Conservation (phyloP, 129 eudicot genomes). For the Silybum marianum region DNA sequence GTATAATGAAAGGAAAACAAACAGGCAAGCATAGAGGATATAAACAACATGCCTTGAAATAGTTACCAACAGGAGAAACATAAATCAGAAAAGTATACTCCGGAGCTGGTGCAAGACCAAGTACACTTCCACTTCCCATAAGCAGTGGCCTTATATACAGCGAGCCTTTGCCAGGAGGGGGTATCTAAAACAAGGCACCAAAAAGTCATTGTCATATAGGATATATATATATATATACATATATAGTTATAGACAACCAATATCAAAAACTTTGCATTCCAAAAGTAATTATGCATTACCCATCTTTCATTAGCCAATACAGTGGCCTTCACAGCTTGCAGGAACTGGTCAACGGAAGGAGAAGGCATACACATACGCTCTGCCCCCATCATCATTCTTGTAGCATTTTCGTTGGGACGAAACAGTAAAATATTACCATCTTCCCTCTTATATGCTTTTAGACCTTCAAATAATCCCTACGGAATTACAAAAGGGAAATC, state of each 20-base stretch:
- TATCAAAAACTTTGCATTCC: neutral
- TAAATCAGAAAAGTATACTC: constrained; percentile 92
- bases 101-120: constrained; percentile 98
- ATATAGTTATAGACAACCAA: neutral
- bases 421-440: constrained; percentile 82
- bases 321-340: constrained; percentile 87
- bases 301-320: constrained; percentile 91
- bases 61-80: constrained; percentile 95
- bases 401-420: constrained; percentile 94
- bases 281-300: constrained; percentile 48
- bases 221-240: neutral
- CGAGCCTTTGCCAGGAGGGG: constrained; percentile 96
- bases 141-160: constrained; percentile 89
- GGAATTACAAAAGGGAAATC: constrained; percentile 14
- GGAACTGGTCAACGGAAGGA: constrained; percentile 85
- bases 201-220: neutral
- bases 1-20: neutral
- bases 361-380: constrained; percentile 99
- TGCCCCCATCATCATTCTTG: constrained; percentile 74
- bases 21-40: neutral
- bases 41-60: constrained; percentile 77
- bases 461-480: constrained; percentile 94
- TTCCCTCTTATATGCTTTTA: constrained; percentile 79
- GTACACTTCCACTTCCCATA: constrained; percentile 94
- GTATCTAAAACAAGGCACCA: constrained; percentile 56